Conservation (phyloP, 495 filamentous ascomycete genomes). For the Rhypophila decipiens region DNA sequence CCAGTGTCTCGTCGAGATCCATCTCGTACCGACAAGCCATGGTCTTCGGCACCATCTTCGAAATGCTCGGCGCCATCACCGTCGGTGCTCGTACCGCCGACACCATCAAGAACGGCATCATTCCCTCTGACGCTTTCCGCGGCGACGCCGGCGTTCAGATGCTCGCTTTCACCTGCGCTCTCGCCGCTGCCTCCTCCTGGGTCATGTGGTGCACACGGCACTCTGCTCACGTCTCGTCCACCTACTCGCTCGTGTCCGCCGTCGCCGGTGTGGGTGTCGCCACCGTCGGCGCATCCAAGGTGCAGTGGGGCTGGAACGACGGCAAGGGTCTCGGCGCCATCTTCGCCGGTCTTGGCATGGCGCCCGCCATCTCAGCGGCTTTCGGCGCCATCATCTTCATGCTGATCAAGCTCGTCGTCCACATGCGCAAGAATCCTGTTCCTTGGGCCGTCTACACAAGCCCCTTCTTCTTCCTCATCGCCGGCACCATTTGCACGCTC, state of each 20-base stretch:
- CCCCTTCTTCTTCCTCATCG: slow-evolving; percentile 56
- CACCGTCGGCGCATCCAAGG: slow-evolving; percentile 40
- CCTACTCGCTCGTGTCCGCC: slow-evolving; percentile 58
- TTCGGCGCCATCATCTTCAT: slow-evolving; percentile 59
- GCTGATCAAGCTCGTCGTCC: slow-evolving; percentile 58
- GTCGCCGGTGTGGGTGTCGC: slow-evolving; percentile 61
- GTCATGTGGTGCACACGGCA: slow-evolving; percentile 50
- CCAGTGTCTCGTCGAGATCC: slow-evolving; percentile 62
- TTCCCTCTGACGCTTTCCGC: slow-evolving; percentile 45
- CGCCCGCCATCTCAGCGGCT: slow-evolving; percentile 50
- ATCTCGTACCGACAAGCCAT: slow-evolving; percentile 61
- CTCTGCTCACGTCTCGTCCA: slow-evolving; percentile 60
- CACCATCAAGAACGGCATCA: slow-evolving; percentile 64
- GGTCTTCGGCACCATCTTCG: slow-evolving; percentile 58
- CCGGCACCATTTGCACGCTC: slow-evolving; percentile 57
- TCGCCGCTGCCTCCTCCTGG: slow-evolving; percentile 52
- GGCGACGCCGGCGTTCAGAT: slow-evolving; percentile 50
- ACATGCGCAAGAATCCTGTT: slow-evolving; percentile 52
- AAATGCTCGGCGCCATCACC: slow-evolving; percentile 58
- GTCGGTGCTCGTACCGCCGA: slow-evolving; percentile 59
- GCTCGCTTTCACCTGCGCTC: slow-evolving; percentile 57
- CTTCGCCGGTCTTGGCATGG: slow-evolving; percentile 58
- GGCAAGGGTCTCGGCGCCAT: slow-evolving; percentile 42
- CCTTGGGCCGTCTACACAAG: slow-evolving; percentile 51
- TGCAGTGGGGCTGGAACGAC: slow-evolving; percentile 51